Conservation (phyloP, 1,284 basidiomycete species). For the Volvariella surrecta region DNA sequence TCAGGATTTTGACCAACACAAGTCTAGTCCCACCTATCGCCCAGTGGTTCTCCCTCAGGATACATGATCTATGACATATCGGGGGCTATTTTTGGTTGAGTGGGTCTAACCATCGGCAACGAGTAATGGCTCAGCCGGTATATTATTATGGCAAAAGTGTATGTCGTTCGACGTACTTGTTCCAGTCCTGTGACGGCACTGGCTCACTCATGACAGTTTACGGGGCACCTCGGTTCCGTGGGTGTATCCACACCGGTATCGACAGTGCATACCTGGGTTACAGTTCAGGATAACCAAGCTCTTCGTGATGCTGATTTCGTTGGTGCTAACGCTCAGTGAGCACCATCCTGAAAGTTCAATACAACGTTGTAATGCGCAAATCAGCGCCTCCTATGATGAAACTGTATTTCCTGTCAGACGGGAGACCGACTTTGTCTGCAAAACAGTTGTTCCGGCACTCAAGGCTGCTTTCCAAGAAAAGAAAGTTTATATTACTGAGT, state of each 20-base stretch:
- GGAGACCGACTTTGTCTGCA: conserved; percentile 27
- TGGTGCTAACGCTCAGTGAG: conserved; percentile 29
- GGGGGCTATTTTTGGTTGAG: too few species aligned
- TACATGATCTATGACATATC: too few species aligned
- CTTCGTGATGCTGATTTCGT: conserved; percentile 28
- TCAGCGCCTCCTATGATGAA: conserved; percentile 26
- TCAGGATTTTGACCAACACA: too few species aligned
- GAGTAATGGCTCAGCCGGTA: conserved; percentile 20
- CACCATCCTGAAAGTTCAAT: background rate
- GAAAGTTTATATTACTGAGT: conserved; percentile 27
- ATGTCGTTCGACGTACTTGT: conserved; percentile 21
- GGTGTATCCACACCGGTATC: conserved; percentile 26
- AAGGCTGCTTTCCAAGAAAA: conserved; percentile 24
- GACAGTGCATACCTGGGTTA: conserved; percentile 28
- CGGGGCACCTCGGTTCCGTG: conserved; percentile 24
- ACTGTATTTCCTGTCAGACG: conserved; percentile 18
- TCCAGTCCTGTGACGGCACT: background rate
- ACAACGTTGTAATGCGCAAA: background rate
- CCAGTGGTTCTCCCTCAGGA: too few species aligned
- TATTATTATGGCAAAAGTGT: conserved; percentile 27
- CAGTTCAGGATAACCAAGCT: conserved; percentile 20
- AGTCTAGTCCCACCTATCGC: too few species aligned
- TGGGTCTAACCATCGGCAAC: conserved; percentile 26
- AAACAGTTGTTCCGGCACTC: conserved; percentile 26
- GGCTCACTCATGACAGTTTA: background rate